Evolutionary conservation across 164 flowering plant genomes (phyloP).

Genomic region (Dillenia turbinata): DNA sequence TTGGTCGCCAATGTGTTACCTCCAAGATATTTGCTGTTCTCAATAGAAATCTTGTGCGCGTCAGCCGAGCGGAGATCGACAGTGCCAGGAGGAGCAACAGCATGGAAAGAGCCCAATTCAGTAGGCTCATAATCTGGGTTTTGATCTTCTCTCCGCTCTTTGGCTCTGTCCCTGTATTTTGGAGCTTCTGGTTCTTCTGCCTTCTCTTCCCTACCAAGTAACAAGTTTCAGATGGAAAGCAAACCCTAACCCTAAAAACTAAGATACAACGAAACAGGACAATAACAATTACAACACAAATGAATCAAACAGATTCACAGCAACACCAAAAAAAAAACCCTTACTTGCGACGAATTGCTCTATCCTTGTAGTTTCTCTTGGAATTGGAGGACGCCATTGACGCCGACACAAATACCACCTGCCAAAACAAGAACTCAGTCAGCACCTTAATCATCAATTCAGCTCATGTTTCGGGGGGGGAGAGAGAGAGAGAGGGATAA

Average conservation of each 20-base stretch:
- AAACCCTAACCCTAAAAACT: not conserved
- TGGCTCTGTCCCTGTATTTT: constrained; percentile 86
- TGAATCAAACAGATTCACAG: not conserved
- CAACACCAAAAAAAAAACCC: constrained; percentile 5
- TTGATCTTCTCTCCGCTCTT: constrained; percentile 94
- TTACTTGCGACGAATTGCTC: constrained; percentile 57
- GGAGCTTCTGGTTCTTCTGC: constrained; percentile 77
- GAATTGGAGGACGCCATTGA: no score
- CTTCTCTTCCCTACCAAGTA: constrained; percentile 64
- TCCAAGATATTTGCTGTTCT: constrained; percentile 99
- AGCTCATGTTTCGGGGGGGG: no score
- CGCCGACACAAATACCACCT: no score
- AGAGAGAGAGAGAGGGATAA: no score
- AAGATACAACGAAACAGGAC: not conserved
- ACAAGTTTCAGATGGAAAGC: not conserved
- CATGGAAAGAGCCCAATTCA: constrained; percentile 81
- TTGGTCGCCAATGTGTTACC: constrained; percentile 30
- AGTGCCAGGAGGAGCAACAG: constrained; percentile 94
- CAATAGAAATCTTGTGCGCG: constrained; percentile 85
- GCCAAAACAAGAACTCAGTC: no score
- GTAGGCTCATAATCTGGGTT: constrained; percentile 93
- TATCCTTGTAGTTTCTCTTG: constrained; percentile 60
- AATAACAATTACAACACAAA: not conserved
- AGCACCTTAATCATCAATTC: no score
- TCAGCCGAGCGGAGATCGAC: constrained; percentile 74